Base-by-base conservation (phyloP, 257 asterid genomes). In the Cruciata laevipes region DNA sequence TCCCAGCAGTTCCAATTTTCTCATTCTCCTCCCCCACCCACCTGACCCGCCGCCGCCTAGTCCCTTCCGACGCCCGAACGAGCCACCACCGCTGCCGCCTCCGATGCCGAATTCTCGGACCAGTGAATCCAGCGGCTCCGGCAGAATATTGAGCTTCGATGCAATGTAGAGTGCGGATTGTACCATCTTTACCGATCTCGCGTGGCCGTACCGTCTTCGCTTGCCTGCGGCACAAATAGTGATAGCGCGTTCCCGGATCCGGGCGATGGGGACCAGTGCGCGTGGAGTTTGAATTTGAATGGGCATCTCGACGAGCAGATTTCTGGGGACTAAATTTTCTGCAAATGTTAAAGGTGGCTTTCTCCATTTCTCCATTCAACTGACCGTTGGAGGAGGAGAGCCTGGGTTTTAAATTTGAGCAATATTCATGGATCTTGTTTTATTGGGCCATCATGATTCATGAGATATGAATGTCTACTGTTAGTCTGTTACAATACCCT, bases 151-250 rank as follows among this genome's bases (percentile, higher is more conserved):
- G 57, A 89, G 74, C 59, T 77, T 85, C 16, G 94, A 87, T 0
- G 98, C 96, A 65, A 91, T 73, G 47, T 72, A 67, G 68, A 62
- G 84, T 20, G 95, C 95, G 7, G 98, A 86, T 69, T 85, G 67
- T 73, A 80, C 17, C 5, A 85, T 72, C 64, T 75, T 85, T 9
- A 81, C 75, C 31, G 94, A 84, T 79, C 78, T 79, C 23, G 71
- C 76, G 2, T 81, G 71, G 65, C 82, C 81, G 65, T 52, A 33
- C 40, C 65, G 71, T 38, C 73, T 81, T 74, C 72, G 80, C 82
- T 76, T 83, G 78, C 62, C 85, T 33, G 78, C 74, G 27, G 84
- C 89, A 57, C 83, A 86, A 33, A 71, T 64, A 25, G 80, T 73
- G 30, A 71, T 62, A 21, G 77, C 68, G 30, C 83, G 51, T n/a